phyloP scores from a whole-genome alignment of 192 early-diverging fungal species.

The Backusella psychrophila region DNA sequence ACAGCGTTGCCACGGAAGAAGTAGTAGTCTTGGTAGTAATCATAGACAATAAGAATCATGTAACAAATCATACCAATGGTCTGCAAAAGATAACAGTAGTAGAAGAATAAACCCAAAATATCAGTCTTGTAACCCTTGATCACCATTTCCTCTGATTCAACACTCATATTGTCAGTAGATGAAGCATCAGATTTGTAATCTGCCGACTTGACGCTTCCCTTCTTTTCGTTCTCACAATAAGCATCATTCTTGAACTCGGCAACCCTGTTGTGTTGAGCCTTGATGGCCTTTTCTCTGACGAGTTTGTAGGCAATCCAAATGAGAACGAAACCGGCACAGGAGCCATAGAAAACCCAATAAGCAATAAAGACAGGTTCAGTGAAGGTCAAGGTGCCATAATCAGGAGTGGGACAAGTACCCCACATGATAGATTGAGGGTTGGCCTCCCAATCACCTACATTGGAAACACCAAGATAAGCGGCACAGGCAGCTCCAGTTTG shows the following conservation, averaged over 20 bases:
- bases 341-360: slow-evolving; percentile 21
- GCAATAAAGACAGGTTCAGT: slow-evolving; percentile 34
- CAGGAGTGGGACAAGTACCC: slow-evolving; percentile 30
- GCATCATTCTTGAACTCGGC: slow-evolving; percentile 6
- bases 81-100: slow-evolving; percentile 35
- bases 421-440: slow-evolving; percentile 22
- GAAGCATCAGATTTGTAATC: neutral
- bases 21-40: slow-evolving; percentile 43
- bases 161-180: neutral
- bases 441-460: slow-evolving; percentile 1
- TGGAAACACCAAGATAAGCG: neutral
- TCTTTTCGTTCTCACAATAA: slow-evolving; percentile 9
- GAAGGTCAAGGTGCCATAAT: slow-evolving; percentile 20
- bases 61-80: slow-evolving; percentile 36
- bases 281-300: slow-evolving; percentile 3
- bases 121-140: slow-evolving; percentile 45
- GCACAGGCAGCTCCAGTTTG: slow-evolving; percentile 21
- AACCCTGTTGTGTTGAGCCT: neutral
- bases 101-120: slow-evolving; percentile 40
- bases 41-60: slow-evolving; percentile 40
- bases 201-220: neutral
- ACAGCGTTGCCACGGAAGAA: slow-evolving; percentile 35
- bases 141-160: slow-evolving; percentile 27
- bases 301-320: slow-evolving; percentile 31
- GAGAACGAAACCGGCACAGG: slow-evolving; percentile 16